Base-by-base conservation (phyloP, 2,329 filamentous ascomycete genomes). In the Zymoseptoria crescenta region DNA sequence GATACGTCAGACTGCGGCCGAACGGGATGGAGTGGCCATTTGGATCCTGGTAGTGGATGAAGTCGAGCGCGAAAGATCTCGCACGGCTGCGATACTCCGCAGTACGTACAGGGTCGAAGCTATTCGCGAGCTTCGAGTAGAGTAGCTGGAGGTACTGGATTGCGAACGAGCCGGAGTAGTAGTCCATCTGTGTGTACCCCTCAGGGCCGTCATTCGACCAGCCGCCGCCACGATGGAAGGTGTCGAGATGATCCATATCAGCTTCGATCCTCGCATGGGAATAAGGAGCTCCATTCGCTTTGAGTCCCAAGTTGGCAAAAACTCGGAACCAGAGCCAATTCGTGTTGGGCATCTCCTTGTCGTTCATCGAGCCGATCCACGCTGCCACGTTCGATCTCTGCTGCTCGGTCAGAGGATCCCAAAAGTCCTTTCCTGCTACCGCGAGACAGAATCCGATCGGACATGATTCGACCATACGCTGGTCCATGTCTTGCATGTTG, bases 381-480 rank as follows among this genome's bases (percentile, higher is more conserved):
- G 74, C 77, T 69, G 87, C 85, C 9, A 92, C 78, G 70, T 91
- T 89, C 9, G 70, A 74, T 67, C 80, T 84, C 70, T 89, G 83
- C 64, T 78, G 79, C 16, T 81, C 80, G 2, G 79, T 82, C 67
- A 92, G 75, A 1, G 81, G 83, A 13, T 85, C 77, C 87, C 87
- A 91, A 59, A 91, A 81, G 65, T 70, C 79, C 77, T 71, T 74
- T 28, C 80, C 78, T 35, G 85, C 87, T 56, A 91, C 85, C 30
- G 87, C 87, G 56, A 93, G 77, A 1, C 87, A 83, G 67, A 85
- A 92, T 0, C 88, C 89, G 59, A 92, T 79, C 0, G 88, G 88
- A 69, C 88, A 91, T 80, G 91, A 89, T 72, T 93, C 89, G 2
- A 92, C 89, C 89, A 92, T 92, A 27, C 88, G 79, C 76, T 92